Conservation (phyloP, 495 filamentous ascomycete genomes). For the Pseudotulostoma volvatum region DNA sequence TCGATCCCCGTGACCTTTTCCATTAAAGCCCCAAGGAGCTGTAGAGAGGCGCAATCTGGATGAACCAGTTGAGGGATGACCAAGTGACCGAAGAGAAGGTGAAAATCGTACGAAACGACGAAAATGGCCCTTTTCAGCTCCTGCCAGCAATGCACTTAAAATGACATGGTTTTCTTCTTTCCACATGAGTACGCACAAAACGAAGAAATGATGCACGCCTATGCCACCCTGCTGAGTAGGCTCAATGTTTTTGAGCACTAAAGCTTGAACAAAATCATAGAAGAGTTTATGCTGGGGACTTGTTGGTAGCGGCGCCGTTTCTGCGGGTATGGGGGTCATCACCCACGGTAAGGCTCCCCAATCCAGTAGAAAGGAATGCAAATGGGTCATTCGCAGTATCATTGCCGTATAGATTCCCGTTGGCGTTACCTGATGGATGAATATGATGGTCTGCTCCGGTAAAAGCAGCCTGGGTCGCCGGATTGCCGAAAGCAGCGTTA, state of each 20-base stretch:
- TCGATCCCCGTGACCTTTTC: no score
- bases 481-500: slow-evolving; percentile 81
- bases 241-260: background rate
- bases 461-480: slow-evolving; percentile 82
- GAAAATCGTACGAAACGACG: no score
- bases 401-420: slow-evolving; percentile 41
- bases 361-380: slow-evolving; percentile 69
- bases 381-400: slow-evolving; percentile 64
- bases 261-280: no score
- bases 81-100: no score
- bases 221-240: no score
- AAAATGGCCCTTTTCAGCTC: no score
- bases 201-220: no score
- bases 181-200: no score
- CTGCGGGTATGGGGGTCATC: slow-evolving; percentile 62
- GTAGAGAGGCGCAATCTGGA: no score
- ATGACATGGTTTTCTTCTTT: slow-evolving; percentile 7
- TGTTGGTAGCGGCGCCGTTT: slow-evolving; percentile 44
- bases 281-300: slow-evolving; percentile 29
- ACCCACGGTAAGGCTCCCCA: slow-evolving; percentile 65
- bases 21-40: no score
- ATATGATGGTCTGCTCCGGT: slow-evolving; percentile 61
- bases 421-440: slow-evolving; percentile 34
- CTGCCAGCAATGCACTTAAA: no score
- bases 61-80: no score